A percentile compares a stretch with the other conserved stretches of the same genome.
Evolutionary conservation across 2,329 filamentous ascomycete genomes (phyloP).

Genomic region (Pezicula rhizophila): DNA sequence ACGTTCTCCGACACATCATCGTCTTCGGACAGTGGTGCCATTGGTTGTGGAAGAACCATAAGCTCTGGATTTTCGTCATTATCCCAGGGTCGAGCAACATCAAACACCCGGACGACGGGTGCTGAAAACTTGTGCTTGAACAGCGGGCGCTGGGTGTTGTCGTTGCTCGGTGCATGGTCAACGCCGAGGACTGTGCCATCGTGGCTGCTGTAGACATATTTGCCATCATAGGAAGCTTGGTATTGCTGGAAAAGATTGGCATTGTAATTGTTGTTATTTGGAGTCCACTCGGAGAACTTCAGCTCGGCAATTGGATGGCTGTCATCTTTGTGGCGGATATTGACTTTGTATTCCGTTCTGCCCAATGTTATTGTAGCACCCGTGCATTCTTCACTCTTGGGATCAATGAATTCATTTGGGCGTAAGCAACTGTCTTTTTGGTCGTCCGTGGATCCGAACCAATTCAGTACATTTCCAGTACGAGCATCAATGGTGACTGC

Average conservation of each 20-base stretch:
- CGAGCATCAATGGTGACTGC: conserved; percentile 85
- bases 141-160: conserved; percentile 32
- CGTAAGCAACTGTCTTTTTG: conserved; percentile 70
- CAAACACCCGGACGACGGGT: conserved; percentile 83
- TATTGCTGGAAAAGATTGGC: conserved; percentile 83
- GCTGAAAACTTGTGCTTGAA: conserved; percentile 67
- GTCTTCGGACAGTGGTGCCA: conserved; percentile 47
- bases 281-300: conserved; percentile 89
- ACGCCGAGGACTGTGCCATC: conserved; percentile 81
- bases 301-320: conserved; percentile 79
- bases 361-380: conserved; percentile 77
- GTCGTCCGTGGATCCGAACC: conserved; percentile 72
- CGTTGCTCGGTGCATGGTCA: conserved; percentile 47
- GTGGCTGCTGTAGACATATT: conserved; percentile 81
- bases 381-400: conserved; percentile 68
- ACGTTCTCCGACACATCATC: conserved; percentile 45
- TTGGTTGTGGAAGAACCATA: conserved; percentile 79
- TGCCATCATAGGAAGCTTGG: conserved; percentile 70
- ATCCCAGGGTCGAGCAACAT: conserved; percentile 70
- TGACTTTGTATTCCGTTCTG: conserved; percentile 83
- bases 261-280: conserved; percentile 91
- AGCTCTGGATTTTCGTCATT: conserved; percentile 67
- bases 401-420: conserved; percentile 51
- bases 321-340: conserved; percentile 69
- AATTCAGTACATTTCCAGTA: conserved; percentile 75